Evolutionary conservation across 2,329 filamentous ascomycete genomes (phyloP).

Genomic region (Metarhizium robertsii): DNA sequence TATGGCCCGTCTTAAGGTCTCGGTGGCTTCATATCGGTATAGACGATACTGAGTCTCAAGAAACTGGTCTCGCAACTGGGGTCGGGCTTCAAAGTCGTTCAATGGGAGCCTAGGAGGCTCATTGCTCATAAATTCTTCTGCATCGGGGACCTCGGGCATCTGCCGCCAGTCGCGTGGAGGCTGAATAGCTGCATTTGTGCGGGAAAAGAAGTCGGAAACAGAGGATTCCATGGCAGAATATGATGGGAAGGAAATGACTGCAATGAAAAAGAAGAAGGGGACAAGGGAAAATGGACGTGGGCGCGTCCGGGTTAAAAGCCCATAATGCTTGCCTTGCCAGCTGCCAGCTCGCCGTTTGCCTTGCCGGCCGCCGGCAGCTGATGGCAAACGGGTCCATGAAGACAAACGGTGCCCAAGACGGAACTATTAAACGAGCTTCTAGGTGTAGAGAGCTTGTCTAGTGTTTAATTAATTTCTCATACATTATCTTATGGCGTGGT

Average conservation of each 20-base stretch:
- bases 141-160: slow-evolving; percentile 15
- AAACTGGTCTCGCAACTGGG: slow-evolving; percentile 38
- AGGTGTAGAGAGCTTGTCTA: no score
- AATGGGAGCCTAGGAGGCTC: slow-evolving; percentile 11
- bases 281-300: background rate
- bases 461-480: no score
- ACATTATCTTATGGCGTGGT: no score
- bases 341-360: background rate
- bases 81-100: background rate
- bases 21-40: slow-evolving; percentile 63
- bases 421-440: no score
- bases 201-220: slow-evolving; percentile 1
- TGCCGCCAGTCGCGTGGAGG: background rate
- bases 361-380: background rate
- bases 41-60: slow-evolving; percentile 66
- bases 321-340: background rate
- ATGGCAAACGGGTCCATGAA: no score
- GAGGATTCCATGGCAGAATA: background rate
- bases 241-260: background rate
- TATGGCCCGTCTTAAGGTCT: slow-evolving; percentile 60
- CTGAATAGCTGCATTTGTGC: background rate
- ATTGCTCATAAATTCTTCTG: slow-evolving; percentile 13
- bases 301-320: background rate
- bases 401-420: no score
- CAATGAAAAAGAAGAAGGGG: background rate